These are phyloP conservation scores for Lactarius quietus DNA, from an alignment of 768 basidiomycete genomes.

Conservation along the genomic window DNA sequence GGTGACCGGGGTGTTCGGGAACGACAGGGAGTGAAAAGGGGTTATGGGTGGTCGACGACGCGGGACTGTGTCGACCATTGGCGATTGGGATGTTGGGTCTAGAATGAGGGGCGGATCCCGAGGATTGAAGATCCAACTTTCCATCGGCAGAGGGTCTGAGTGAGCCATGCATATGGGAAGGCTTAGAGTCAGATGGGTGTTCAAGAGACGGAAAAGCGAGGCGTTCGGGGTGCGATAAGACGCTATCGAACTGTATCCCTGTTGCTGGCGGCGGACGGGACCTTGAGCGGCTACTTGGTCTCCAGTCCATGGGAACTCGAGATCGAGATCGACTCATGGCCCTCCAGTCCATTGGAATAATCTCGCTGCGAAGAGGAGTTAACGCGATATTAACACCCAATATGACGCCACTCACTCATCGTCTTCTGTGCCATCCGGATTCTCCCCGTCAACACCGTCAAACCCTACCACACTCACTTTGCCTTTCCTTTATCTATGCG, in stretches of 20 bases:
- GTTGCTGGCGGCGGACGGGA: slow-evolving; percentile 64
- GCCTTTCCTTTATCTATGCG: slow-evolving; percentile 78
- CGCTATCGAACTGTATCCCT: slow-evolving; percentile 29
- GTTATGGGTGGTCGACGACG: slow-evolving; percentile 27
- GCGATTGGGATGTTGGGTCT: slow-evolving; percentile 32
- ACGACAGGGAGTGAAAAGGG: slow-evolving; percentile 23
- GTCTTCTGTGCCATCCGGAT: slow-evolving; percentile 68
- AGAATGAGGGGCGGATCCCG: slow-evolving; percentile 23
- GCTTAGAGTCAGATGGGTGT: slow-evolving; percentile 26
- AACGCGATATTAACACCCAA: slow-evolving; percentile 28
- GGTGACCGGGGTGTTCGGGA: slow-evolving; percentile 20
- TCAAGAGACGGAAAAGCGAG: slow-evolving; percentile 27
- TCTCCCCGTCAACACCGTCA: slow-evolving; percentile 73
- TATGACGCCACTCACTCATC: slow-evolving; percentile 57
- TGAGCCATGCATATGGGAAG: slow-evolving; percentile 47
- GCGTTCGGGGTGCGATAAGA: slow-evolving; percentile 26
- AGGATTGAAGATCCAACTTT: slow-evolving; percentile 26
- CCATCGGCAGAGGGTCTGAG: slow-evolving; percentile 27
- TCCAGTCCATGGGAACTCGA: slow-evolving; percentile 90
- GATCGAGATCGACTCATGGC: slow-evolving; percentile 89
- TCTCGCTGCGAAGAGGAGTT: slow-evolving; percentile 40
- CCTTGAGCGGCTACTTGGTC: slow-evolving; percentile 70
- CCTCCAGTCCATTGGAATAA: slow-evolving; percentile 87
- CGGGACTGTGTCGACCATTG: slow-evolving; percentile 33
- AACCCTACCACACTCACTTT: slow-evolving; percentile 79